phyloP scores from a whole-genome alignment of 1,284 basidiomycete genomes.

The Ustanciosporium gigantosporum region DNA sequence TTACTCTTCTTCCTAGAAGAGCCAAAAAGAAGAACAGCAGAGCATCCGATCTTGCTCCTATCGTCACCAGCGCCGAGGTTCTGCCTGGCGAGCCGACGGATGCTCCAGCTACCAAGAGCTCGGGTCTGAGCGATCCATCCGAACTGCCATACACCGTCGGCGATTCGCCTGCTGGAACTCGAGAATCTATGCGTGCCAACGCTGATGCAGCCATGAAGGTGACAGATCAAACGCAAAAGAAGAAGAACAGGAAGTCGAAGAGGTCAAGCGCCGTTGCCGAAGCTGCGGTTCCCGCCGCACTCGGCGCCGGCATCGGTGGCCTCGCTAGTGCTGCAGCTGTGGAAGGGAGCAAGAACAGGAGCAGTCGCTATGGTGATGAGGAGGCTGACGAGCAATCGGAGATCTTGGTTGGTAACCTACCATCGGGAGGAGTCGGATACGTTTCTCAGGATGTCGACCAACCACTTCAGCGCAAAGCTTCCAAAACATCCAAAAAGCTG shows the following conservation, averaged over 20 bases:
- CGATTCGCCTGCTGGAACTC: conserved; percentile 2
- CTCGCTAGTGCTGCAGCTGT: conserved; percentile 17
- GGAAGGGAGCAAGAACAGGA: conserved; percentile 4
- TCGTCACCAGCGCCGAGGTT: not conserved
- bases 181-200: not conserved
- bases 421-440: not conserved
- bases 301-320: conserved; percentile 23
- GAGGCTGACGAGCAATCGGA: too few species aligned
- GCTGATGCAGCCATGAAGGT: not conserved
- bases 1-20: not conserved
- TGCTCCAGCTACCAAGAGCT: not conserved
- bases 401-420: not conserved
- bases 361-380: too few species aligned
- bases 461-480: too few species aligned
- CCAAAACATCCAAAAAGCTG: not conserved
- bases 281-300: conserved; percentile 5
- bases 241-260: conserved; percentile 2
- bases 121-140: conserved; percentile 1
- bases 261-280: conserved; percentile 11
- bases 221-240: not conserved
- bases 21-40: conserved; percentile 2
- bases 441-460: too few species aligned
- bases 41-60: not conserved
- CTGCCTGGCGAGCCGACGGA: not conserved
- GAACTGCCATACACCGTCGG: conserved; percentile 32